A percentile compares a stretch with the other conserved stretches of the same genome.
Conservation (phyloP, 164 flowering plant genomes). For the Dillenia turbinata region DNA sequence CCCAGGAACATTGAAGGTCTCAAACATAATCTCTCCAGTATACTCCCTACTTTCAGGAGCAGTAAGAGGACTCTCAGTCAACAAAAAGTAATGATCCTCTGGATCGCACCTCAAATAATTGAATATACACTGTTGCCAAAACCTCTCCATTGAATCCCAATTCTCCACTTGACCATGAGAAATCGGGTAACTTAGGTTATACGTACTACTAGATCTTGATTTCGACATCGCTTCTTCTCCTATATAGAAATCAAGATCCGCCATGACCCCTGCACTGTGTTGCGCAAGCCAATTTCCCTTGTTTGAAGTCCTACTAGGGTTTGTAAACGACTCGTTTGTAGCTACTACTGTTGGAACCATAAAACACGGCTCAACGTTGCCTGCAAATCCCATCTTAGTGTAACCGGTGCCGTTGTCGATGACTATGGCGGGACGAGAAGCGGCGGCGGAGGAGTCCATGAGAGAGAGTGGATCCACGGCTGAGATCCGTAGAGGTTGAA, state of each 20-base stretch:
- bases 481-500: slow-evolving; percentile 41
- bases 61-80: slow-evolving; percentile 95
- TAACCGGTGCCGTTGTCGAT: slow-evolving; percentile 98
- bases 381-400: slow-evolving; percentile 94
- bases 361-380: slow-evolving; percentile 85
- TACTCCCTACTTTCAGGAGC: slow-evolving; percentile 96
- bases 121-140: slow-evolving; percentile 99
- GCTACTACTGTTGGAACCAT: slow-evolving; percentile 84
- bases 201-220: slow-evolving; percentile 70
- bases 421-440: slow-evolving; percentile 93
- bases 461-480: slow-evolving; percentile 38
- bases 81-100: slow-evolving; percentile 92
- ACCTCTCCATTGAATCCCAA: slow-evolving; percentile 99
- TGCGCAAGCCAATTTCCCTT: slow-evolving; percentile 83
- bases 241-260: slow-evolving; percentile 92
- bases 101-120: slow-evolving; percentile 97
- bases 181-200: slow-evolving; percentile 84
- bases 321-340: slow-evolving; percentile 79
- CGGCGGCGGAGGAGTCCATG: slow-evolving; percentile 71
- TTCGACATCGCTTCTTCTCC: slow-evolving; percentile 85
- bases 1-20: slow-evolving; percentile 98
- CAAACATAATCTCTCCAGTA: slow-evolving; percentile 98
- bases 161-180: slow-evolving; percentile 87
- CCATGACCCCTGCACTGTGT: slow-evolving; percentile 96
- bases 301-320: slow-evolving; percentile 52